These are phyloP conservation scores for Backusella macrospora DNA, from an alignment of 192 early-diverging fungal genomes.

Conservation along the genomic window DNA sequence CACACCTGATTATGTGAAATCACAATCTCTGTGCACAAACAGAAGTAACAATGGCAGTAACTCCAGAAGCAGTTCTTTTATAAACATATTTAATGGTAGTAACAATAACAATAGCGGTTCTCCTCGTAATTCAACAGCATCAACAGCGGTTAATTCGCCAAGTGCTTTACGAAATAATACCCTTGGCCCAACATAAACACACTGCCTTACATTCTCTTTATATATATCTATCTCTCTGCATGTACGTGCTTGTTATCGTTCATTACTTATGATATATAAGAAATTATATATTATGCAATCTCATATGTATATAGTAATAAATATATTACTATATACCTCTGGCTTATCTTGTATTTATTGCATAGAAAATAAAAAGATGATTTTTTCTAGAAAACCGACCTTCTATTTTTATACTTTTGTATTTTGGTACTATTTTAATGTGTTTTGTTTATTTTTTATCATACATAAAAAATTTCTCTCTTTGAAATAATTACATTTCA, in stretches of 20 bases:
- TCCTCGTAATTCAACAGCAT: neutral
- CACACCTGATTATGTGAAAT: conserved; percentile 34
- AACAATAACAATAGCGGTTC: neutral
- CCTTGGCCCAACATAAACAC: neutral
- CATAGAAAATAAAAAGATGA: too few relatives aligned
- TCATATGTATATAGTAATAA: too few relatives aligned
- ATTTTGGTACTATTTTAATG: neutral
- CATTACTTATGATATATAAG: too few relatives aligned
- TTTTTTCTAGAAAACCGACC: neutral
- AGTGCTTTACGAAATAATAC: conserved; percentile 14
- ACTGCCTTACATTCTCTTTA: neutral
- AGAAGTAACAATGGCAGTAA: neutral
- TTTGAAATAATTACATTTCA: too few relatives aligned
- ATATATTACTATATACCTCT: too few relatives aligned
- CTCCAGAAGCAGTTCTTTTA: conserved; percentile 11
- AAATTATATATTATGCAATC: too few relatives aligned
- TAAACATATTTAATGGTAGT: neutral
- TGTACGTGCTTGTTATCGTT: neutral
- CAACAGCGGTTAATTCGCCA: neutral
- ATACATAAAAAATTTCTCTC: too few relatives aligned
- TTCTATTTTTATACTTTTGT: neutral
- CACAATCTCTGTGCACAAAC: conserved; percentile 8
- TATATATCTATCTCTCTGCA: neutral
- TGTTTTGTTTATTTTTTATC: neutral
- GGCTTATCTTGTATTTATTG: neutral